Conservation (phyloP, 768 basidiomycete species). For the Termitomyces sp. region DNA sequence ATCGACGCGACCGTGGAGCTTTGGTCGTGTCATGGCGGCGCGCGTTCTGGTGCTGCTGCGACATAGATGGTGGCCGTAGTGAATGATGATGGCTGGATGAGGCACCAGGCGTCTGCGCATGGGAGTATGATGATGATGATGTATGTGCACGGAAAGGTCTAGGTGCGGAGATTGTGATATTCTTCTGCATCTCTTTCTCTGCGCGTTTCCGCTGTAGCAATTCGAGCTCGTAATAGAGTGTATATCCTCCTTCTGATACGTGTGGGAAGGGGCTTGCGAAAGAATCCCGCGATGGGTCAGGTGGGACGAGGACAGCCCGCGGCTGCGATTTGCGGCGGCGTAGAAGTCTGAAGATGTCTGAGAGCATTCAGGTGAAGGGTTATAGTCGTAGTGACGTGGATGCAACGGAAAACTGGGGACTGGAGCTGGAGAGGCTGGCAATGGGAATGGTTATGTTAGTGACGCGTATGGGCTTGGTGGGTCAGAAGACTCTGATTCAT, state of each 20-base stretch:
- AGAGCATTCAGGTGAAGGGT: constrained; percentile 21
- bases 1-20: neutral
- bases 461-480: neutral
- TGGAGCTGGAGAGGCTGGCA: neutral
- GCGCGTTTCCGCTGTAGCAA: constrained; percentile 12
- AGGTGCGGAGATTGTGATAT: constrained; percentile 6
- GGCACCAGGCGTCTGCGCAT: constrained; percentile 8
- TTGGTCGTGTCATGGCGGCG: constrained; percentile 3
- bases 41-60: neutral
- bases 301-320: constrained; percentile 21
- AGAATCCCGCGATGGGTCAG: constrained; percentile 32
- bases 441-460: constrained; percentile 1
- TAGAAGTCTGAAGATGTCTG: constrained; percentile 23
- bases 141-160: constrained; percentile 3
- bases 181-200: constrained; percentile 4
- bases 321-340: constrained; percentile 14
- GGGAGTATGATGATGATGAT: constrained; percentile 8
- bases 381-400: neutral
- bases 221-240: constrained; percentile 30
- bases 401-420: neutral
- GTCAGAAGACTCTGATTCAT: constrained; percentile 20
- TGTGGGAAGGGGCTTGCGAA: constrained; percentile 35
- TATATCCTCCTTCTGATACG: constrained; percentile 39
- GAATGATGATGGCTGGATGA: constrained; percentile 15
- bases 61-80: constrained; percentile 22